Evolutionary conservation across 257 asterid species (phyloP), one percentile per base, ranked within the genome.

Genomic region (Gentiana macrophylla): DNA sequence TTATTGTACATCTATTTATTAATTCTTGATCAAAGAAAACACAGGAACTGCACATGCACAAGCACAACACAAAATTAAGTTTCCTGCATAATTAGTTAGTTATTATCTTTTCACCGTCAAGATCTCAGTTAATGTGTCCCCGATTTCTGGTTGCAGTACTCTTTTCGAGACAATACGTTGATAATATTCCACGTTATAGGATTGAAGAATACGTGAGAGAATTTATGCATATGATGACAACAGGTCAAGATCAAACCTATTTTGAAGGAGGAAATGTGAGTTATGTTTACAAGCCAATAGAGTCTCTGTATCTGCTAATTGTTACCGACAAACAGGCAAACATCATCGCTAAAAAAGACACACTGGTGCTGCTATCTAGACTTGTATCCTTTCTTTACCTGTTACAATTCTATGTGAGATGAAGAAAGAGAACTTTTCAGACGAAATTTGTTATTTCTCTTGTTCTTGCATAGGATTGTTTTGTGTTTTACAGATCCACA

Each of bases 121-220:
- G 24, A 24, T 24, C 24, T 24, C 24, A 24, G 24, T 24, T 24
- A 24, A 24, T 24, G 24, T 24, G 24, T 24, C 24, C 24, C 24
- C 24, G 24, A 24, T 24, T 24, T 24, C 24, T 68, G 66, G 71
- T 49, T 55, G 53, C 94, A 86, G 98, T 89, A 15, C 91, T 90
- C 55, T 94, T 79, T 53, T 90, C 98, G 50, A 90, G 98, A 84
- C 98, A 90, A 70, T 90, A 74, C 82, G 98, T 90, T 41, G 94
- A 86, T 59, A 41, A 24, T 24, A 86, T 90, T 96, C 82, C 98
- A 64, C 96, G 91, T 61, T 84, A 82, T 63, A 77, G 98, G 62
- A 90, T 90, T 67, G 98, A 90, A 77, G 97, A 96, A 44, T 87
- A 86, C 76, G 94, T 90, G 77, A 94, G 94, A 57, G 98, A 96